Percentiles rank a stretch among this genome's conserved stretches.
These are phyloP conservation scores for Penicillium pancosmium DNA, from an alignment of 495 filamentous ascomycete genomes.

Conservation along the genomic window DNA sequence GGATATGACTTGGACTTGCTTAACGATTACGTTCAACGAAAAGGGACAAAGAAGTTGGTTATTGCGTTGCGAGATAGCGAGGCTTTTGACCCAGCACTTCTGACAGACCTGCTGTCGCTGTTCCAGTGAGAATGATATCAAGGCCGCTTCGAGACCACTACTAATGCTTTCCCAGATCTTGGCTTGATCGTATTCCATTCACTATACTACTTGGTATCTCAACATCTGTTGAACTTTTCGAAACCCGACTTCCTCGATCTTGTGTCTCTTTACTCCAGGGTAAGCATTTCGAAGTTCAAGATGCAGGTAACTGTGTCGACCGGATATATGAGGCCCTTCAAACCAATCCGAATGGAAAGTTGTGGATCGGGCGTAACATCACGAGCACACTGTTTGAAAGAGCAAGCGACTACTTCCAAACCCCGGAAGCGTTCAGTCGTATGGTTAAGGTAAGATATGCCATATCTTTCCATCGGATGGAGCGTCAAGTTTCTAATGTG, in stretches of 20 bases:
- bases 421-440: constrained; percentile 75
- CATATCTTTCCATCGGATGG: background rate
- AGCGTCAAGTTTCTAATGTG: constrained; percentile 13
- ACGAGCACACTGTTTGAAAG: constrained; percentile 68
- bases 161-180: constrained; percentile 61
- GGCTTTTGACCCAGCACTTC: constrained; percentile 78
- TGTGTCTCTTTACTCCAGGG: constrained; percentile 72
- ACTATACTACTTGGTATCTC: constrained; percentile 85
- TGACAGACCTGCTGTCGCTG: constrained; percentile 77
- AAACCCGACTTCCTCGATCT: constrained; percentile 77
- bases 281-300: constrained; percentile 80
- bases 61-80: constrained; percentile 89
- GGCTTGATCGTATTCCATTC: constrained; percentile 88
- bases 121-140: constrained; percentile 60
- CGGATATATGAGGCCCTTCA: constrained; percentile 74
- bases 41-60: constrained; percentile 62
- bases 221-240: constrained; percentile 87
- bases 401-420: constrained; percentile 84
- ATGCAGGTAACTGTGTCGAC: constrained; percentile 73
- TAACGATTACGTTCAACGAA: constrained; percentile 60
- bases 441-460: constrained; percentile 70
- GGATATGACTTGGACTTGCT: constrained; percentile 91
- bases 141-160: constrained; percentile 2
- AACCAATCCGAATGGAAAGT: constrained; percentile 48
- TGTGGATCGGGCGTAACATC: constrained; percentile 72